Evolutionary conservation across 805 yeast species (phyloP).

Genomic region (Maudiozyma pseudohumilis): DNA sequence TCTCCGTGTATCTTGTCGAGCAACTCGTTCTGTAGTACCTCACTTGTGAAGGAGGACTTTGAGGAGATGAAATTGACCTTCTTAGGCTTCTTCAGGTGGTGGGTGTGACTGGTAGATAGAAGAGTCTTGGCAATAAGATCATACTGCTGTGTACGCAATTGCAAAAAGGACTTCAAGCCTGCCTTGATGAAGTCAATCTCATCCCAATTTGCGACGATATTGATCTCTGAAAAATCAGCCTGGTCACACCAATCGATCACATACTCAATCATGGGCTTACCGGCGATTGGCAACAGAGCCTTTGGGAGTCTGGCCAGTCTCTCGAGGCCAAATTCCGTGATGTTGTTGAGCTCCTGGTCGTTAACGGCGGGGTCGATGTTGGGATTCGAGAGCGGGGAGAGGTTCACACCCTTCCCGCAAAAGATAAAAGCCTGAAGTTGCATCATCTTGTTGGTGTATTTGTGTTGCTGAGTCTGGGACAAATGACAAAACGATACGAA

Average conservation of each 20-base stretch:
- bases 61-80: slow-evolving; percentile 35
- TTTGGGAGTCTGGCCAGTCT: slow-evolving; percentile 44
- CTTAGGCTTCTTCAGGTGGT: slow-evolving; percentile 26
- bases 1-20: slow-evolving; percentile 36
- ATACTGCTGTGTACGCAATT: slow-evolving; percentile 30
- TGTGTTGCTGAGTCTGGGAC: too few species aligned
- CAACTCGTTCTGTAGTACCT: slow-evolving; percentile 39
- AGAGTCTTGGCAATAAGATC: slow-evolving; percentile 18
- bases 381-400: slow-evolving; percentile 48
- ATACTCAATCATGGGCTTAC: slow-evolving; percentile 77
- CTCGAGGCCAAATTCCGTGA: neutral
- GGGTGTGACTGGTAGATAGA: slow-evolving; percentile 17
- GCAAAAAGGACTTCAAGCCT: slow-evolving; percentile 40
- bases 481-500: too few species aligned
- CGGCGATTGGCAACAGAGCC: slow-evolving; percentile 83
- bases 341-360: neutral
- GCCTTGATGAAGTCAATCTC: slow-evolving; percentile 38
- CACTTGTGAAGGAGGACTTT: slow-evolving; percentile 52
- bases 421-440: slow-evolving; percentile 75
- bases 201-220: slow-evolving; percentile 47
- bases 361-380: neutral
- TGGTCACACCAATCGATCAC: slow-evolving; percentile 88
- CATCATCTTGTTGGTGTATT: slow-evolving; percentile 44
- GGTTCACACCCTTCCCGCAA: slow-evolving; percentile 73
- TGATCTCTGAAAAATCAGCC: slow-evolving; percentile 65